Conservation (phyloP, 257 asterid species). For the Solanum chilense region DNA sequence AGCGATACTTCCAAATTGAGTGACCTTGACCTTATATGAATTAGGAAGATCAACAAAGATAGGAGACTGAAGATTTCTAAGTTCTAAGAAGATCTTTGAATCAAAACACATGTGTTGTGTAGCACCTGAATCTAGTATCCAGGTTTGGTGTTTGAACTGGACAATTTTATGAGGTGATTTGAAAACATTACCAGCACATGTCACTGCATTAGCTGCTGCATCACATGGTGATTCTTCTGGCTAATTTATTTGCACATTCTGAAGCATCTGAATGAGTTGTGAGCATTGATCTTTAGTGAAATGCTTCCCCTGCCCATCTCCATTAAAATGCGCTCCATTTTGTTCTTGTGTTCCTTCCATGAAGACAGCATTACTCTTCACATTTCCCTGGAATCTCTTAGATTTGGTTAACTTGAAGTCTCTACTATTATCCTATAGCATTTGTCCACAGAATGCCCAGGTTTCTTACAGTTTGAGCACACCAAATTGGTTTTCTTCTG, state of each 20-base stretch:
- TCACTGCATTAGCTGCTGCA: background rate
- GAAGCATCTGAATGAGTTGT: background rate
- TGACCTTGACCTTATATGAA: background rate
- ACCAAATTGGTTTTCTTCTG: background rate
- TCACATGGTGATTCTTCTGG: background rate
- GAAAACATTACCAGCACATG: background rate
- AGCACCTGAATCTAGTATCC: background rate
- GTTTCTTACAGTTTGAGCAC: background rate
- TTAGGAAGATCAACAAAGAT: background rate
- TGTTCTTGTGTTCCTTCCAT: background rate
- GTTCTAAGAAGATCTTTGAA: background rate
- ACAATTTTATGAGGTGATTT: background rate
- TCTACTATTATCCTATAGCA: background rate
- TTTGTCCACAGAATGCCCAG: background rate
- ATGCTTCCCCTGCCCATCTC: background rate
- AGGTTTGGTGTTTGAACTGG: background rate
- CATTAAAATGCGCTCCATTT: background rate
- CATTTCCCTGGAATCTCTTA: background rate
- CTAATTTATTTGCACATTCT: background rate
- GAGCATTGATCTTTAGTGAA: background rate
- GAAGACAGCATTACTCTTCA: background rate
- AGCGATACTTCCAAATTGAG: background rate
- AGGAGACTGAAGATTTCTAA: background rate
- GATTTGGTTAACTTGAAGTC: background rate
- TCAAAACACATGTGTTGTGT: background rate